Conservation (phyloP, 1,284 basidiomycete genomes). For the Sanguinoderma infundibulare region DNA sequence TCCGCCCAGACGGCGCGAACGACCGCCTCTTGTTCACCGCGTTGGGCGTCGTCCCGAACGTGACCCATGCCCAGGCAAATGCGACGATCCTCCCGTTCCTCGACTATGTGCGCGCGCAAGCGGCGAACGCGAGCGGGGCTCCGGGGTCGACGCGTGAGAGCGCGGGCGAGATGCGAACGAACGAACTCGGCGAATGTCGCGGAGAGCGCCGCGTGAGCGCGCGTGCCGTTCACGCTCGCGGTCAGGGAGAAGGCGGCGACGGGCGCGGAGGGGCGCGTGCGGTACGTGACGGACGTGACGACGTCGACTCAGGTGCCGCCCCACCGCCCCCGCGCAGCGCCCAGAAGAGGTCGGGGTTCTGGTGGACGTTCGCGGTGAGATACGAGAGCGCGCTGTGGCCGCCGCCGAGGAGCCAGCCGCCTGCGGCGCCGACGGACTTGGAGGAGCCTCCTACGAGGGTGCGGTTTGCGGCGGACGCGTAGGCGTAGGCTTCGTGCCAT, state of each 20-base stretch:
- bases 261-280: constrained; percentile 39
- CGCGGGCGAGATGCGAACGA: constrained; percentile 28
- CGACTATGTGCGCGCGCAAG: no score
- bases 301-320: constrained; percentile 51
- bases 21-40: no score
- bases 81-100: no score
- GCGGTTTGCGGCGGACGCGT: constrained; percentile 30
- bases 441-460: constrained; percentile 35
- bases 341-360: constrained; percentile 53
- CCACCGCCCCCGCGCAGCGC: constrained; percentile 53
- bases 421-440: constrained; percentile 38
- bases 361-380: constrained; percentile 40
- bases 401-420: constrained; percentile 49
- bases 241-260: constrained; percentile 28
- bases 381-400: constrained; percentile 42
- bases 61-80: no score
- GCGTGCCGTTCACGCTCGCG: constrained; percentile 25
- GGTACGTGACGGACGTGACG: constrained; percentile 45
- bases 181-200: constrained; percentile 26
- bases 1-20: no score
- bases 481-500: constrained; percentile 47
- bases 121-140: constrained; percentile 28
- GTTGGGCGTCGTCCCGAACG: no score
- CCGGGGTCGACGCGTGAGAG: no score
- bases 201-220: constrained; percentile 14